Percentiles rank a stretch among this genome's conserved stretches.
Conservation (phyloP, 805 yeast genomes). For the Jamesozyma spencerorum region DNA sequence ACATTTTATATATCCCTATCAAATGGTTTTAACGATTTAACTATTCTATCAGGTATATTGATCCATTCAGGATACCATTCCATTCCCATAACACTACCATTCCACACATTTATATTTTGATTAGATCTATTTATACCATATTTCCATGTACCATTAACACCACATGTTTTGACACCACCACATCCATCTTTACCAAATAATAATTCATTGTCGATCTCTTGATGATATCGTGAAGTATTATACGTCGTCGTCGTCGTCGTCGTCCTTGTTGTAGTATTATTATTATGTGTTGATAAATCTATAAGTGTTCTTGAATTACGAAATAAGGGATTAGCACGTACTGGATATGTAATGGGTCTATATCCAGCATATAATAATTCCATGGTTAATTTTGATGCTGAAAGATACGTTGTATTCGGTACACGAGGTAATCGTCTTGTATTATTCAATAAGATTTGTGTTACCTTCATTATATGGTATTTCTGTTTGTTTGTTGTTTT, state of each 20-base stretch:
- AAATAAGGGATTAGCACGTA: conserved; percentile 27
- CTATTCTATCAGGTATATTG: conserved; percentile 19
- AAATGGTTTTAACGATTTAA: conserved; percentile 22
- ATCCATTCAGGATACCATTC: conserved; percentile 28
- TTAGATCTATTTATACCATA: conserved; percentile 16
- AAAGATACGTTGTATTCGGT: conserved; percentile 27
- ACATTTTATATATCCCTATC: conserved; percentile 8
- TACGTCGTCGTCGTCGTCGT: no score
- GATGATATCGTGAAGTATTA: no score
- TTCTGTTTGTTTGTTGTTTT: not conserved
- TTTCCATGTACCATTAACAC: conserved; percentile 28
- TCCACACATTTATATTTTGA: conserved; percentile 25
- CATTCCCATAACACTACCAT: conserved; percentile 25
- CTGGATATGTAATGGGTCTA: conserved; percentile 27
- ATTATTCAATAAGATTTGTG: not conserved
- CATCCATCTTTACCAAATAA: conserved; percentile 8
- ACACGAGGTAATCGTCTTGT: conserved; percentile 24
- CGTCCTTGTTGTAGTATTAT: no score
- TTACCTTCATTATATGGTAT: no score
- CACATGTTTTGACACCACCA: conserved; percentile 26
- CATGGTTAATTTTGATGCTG: conserved; percentile 18
- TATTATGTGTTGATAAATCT: not conserved
- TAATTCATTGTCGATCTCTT: not conserved
- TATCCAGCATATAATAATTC: conserved; percentile 29
- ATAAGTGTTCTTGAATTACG: conserved; percentile 5